Base-by-base conservation (phyloP, 352 stramenopile genomes). In the Phytophthora pini region DNA sequence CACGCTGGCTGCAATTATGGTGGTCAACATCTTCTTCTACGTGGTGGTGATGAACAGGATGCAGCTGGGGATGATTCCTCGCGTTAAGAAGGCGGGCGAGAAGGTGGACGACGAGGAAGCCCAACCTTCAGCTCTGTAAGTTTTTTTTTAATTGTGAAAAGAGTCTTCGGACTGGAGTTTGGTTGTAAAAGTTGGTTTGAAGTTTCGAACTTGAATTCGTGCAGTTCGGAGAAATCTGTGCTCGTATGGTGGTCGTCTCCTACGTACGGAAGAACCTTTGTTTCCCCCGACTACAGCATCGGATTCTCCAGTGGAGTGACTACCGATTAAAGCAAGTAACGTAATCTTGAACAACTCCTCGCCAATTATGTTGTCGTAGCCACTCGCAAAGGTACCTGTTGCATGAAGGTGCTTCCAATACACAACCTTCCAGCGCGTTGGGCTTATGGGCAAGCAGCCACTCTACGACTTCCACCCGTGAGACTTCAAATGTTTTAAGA, bases 1-100 rank as follows among this genome's bases (percentile, higher is more conserved):
- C 54, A 71, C 67, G 41, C 29, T 82, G 41, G 65, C 56, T 26
- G 61, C 27, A 20, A 54, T 79, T 50, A 76, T 77, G 68, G 44
- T 70, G 44, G 64, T 77, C 57, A 79, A 76, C 57, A 76, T 80
- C 41, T 58, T 65, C 31, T 65, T 65, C 39, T 65, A 58, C 27
- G 47, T 65, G 5, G 9, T 65, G 13, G 48, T 81, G 17, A 78
- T 76, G 70, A 79, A 77, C 41, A 56, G 68, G 41, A 69, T 74
- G 65, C 60, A 74, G 38, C 48, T 74, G 38, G 70, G 65, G 12
- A 78, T 71, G 65, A 52, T 65, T 12, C 60, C 65, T 15, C 63
- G 31, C 27, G 20, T 63, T 3, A 55, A 50, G 29, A 68, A 58
- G 24, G 29, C 4, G 4, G 40, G 31, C 7, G 49, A 64, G 10